These are phyloP conservation scores for Glomus cerebriforme DNA, from an alignment of 192 early-diverging fungal genomes.

Conservation along the genomic window DNA sequence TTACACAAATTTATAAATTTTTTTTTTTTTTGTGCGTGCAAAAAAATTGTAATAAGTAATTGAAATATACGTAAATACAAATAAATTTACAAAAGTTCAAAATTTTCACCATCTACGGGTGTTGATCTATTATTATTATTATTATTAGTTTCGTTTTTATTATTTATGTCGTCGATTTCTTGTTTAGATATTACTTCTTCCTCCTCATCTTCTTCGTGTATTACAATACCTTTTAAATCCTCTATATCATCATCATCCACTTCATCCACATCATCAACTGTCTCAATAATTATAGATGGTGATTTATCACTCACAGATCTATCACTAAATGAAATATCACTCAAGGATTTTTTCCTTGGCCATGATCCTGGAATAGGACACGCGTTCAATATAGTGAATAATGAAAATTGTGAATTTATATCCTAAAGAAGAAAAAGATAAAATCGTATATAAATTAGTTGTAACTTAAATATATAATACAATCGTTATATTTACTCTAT, in stretches of 20 bases:
- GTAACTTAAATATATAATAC: not conserved
- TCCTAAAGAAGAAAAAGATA: slow-evolving; percentile 5
- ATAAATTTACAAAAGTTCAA: too few relatives aligned
- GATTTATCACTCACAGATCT: not conserved
- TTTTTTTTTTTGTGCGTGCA: too few relatives aligned
- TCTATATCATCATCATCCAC: slow-evolving; percentile 5
- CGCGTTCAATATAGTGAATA: slow-evolving; percentile 11
- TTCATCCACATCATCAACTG: not conserved
- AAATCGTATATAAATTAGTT: not conserved
- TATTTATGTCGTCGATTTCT: too few relatives aligned
- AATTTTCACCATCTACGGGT: too few relatives aligned
- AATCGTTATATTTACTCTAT: slow-evolving; percentile 6
- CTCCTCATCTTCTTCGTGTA: not conserved
- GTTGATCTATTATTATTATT: too few relatives aligned
- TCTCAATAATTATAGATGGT: not conserved
- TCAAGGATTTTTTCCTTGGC: not conserved
- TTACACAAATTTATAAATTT: too few relatives aligned
- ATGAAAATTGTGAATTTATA: slow-evolving; percentile 8
- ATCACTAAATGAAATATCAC: slow-evolving; percentile 9
- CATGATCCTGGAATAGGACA: not conserved
- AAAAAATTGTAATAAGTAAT: too few relatives aligned
- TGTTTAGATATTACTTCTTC: too few relatives aligned
- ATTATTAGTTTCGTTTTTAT: too few relatives aligned
- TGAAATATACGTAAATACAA: too few relatives aligned
- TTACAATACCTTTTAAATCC: not conserved